phyloP scores from a whole-genome alignment of 2,329 filamentous ascomycete genomes.

The Fusarium fracticaudum region DNA sequence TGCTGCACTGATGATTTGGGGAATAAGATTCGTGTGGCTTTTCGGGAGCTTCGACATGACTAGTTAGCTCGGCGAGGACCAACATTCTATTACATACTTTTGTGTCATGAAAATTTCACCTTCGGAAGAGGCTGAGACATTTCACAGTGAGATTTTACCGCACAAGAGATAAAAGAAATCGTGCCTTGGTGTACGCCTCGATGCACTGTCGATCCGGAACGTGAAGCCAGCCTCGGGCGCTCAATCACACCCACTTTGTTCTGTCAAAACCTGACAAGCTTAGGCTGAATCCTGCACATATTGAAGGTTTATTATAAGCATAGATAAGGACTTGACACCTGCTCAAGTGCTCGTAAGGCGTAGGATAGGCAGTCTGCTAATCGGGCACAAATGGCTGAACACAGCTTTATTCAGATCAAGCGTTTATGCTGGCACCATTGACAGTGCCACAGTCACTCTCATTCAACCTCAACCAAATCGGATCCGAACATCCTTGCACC shows the following conservation, averaged over 20 bases:
- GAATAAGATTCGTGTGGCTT: not conserved
- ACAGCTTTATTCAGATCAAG: not conserved
- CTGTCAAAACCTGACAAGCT: not conserved
- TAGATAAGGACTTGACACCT: not conserved
- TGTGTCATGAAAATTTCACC: slow-evolving; percentile 16
- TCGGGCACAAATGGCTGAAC: not conserved
- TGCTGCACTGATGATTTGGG: not conserved
- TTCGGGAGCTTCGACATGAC: not conserved
- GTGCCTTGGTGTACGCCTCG: slow-evolving; percentile 7
- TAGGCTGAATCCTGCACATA: not conserved
- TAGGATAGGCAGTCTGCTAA: not conserved
- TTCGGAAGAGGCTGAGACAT: slow-evolving; percentile 10
- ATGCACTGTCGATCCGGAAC: slow-evolving; percentile 17
- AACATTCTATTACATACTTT: not conserved
- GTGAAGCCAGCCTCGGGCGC: not conserved
- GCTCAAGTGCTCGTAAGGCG: not conserved
- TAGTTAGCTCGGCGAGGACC: not conserved
- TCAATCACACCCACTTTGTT: not conserved
- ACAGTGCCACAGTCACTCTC: not conserved
- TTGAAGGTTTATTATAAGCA: not conserved
- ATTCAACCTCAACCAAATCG: not conserved
- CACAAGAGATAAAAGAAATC: not conserved
- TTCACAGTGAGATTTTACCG: not conserved
- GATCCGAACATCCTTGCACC: not conserved
- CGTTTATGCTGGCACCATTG: not conserved